Base-by-base conservation (phyloP, 73 alveolate species). In the Breviolum minutum region DNA sequence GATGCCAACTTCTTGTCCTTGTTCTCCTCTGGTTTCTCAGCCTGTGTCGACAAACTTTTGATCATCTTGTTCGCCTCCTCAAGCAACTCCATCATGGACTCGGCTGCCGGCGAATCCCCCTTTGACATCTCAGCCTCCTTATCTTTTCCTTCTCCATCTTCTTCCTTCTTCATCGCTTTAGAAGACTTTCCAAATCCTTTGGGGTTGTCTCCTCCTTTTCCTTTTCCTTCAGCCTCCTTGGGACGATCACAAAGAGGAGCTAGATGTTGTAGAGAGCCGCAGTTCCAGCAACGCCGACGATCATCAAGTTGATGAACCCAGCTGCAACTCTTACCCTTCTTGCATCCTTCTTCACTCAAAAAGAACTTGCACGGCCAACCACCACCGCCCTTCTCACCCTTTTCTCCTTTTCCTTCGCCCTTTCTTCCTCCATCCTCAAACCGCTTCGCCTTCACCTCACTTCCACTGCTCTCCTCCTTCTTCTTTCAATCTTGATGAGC, bases 61-160 rank as follows among this genome's bases (percentile, higher is more conserved):
- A 76, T 9, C 85, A 76, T 76, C 85, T 19, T 24, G 85, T 76
- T 76, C 63, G 85, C 85, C 30, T 76, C 85, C 85, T 76, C 62
- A 54, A 76, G 62, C 85, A 76, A 17, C 0, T 27, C 85, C 62
- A 27, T 2, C 16, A 76, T 20, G 0, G 85, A 17, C 0, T 71
- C 81, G 4, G 14, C 8, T 20, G 81, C 12, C 48, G 54, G 54
- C 54, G 54, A 40, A 2, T 40, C 40, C 0, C 6, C 1, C 48
- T 71, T 71, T 54, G n/a, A 2, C 5, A n/a, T 54, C 7, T 71
- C 82, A 20, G 8, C 62, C 62, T 17, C 85, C 12, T 76, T 76
- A 1, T n/a, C 62, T 63, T 76, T 76, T 76, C 85, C 11, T n/a
- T 8, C 62, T 76, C 26, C 20, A n/a, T n/a, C n/a, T n/a, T n/a